Evolutionary conservation across 306 rosid genomes (phyloP).

Genomic region (Dryas alaskensis): DNA sequence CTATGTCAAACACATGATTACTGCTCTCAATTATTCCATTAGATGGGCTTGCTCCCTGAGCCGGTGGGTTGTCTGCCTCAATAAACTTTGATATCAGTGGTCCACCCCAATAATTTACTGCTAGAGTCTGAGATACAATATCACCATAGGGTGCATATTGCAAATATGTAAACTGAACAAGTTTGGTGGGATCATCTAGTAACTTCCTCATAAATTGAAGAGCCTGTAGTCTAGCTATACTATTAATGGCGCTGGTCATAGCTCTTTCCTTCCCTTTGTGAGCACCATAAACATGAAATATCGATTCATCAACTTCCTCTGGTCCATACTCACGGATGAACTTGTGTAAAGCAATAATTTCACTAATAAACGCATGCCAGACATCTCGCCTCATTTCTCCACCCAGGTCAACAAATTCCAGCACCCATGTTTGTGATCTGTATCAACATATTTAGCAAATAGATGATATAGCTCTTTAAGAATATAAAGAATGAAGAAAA

Average conservation of each 20-base stretch:
- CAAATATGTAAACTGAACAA: slow-evolving; percentile 78
- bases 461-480: slow-evolving; percentile 22
- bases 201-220: slow-evolving; percentile 77
- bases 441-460: slow-evolving; percentile 26
- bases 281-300: slow-evolving; percentile 69
- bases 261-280: slow-evolving; percentile 77
- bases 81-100: slow-evolving; percentile 54
- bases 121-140: slow-evolving; percentile 76
- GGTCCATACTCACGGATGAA: slow-evolving; percentile 76
- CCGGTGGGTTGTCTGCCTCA: slow-evolving; percentile 35
- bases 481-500: slow-evolving; percentile 2
- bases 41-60: slow-evolving; percentile 37
- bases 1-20: slow-evolving; percentile 71
- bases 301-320: slow-evolving; percentile 57
- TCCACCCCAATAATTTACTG: slow-evolving; percentile 90
- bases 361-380: slow-evolving; percentile 86
- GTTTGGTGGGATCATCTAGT: slow-evolving; percentile 81
- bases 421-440: slow-evolving; percentile 67
- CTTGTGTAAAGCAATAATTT: slow-evolving; percentile 71
- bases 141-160: slow-evolving; percentile 70
- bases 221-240: slow-evolving; percentile 83
- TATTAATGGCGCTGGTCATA: slow-evolving; percentile 53
- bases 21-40: slow-evolving; percentile 46
- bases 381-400: slow-evolving; percentile 97
- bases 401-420: slow-evolving; percentile 94